phyloP scores from a whole-genome alignment of 2,329 filamentous ascomycete genomes.

The Fonsecaea pedrosoi region DNA sequence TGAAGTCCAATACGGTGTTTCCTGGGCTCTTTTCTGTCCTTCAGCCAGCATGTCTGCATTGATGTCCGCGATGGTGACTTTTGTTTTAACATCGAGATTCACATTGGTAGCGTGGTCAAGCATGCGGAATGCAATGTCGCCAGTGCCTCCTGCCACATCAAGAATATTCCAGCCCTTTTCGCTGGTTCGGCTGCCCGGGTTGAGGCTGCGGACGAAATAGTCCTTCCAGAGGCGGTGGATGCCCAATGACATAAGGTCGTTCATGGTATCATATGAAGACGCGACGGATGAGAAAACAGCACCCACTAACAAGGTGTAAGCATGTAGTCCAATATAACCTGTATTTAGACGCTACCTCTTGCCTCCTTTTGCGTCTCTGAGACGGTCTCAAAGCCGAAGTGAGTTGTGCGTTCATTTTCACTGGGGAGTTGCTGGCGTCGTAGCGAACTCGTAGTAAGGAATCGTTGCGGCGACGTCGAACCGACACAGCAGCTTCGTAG shows the following conservation, averaged over 20 bases:
- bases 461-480: slow-evolving; percentile 8
- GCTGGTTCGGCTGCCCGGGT: slow-evolving; percentile 70
- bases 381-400: slow-evolving; percentile 90
- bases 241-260: slow-evolving; percentile 97
- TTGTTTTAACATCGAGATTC: slow-evolving; percentile 79
- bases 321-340: not conserved
- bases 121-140: slow-evolving; percentile 96
- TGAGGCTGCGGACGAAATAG: slow-evolving; percentile 89
- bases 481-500: slow-evolving; percentile 6
- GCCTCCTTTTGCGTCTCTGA: slow-evolving; percentile 79
- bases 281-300: slow-evolving; percentile 95
- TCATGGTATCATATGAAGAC: slow-evolving; percentile 95
- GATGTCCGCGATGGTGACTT: slow-evolving; percentile 93
- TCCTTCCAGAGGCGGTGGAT: slow-evolving; percentile 98
- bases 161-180: slow-evolving; percentile 74
- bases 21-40: slow-evolving; percentile 76
- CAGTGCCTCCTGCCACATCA: slow-evolving; percentile 95
- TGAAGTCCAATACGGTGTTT: slow-evolving; percentile 64
- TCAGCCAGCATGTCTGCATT: slow-evolving; percentile 94
- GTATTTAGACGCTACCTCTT: slow-evolving; percentile 55
- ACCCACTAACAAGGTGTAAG: slow-evolving; percentile 62
- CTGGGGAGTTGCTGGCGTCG: slow-evolving; percentile 28
- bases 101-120: slow-evolving; percentile 83
- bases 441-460: slow-evolving; percentile 19
- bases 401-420: slow-evolving; percentile 70